Conservation (phyloP, 805 yeast genomes). For the Candida koratica region DNA sequence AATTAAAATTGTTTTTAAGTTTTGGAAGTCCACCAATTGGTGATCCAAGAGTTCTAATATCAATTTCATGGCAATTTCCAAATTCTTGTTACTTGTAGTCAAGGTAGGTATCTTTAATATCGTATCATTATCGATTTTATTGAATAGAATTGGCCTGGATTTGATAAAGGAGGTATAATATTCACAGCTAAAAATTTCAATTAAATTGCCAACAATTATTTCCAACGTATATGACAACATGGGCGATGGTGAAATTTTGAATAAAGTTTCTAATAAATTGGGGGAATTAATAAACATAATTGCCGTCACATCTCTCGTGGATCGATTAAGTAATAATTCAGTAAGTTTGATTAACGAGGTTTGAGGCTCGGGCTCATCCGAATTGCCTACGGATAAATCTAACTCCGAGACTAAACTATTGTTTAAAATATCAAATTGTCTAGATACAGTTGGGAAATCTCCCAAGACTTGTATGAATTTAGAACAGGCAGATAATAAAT, state of each 20-base stretch:
- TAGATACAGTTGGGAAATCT: not conserved
- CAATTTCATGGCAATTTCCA: constrained; percentile 15
- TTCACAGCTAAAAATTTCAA: constrained; percentile 3
- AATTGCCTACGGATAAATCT: not conserved
- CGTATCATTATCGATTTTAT: not conserved
- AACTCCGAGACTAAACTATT: not conserved
- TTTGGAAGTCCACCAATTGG: constrained; percentile 19
- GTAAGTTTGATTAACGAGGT: not conserved
- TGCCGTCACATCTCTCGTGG: not conserved
- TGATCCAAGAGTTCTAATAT: constrained; percentile 19
- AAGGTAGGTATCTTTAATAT: constrained; percentile 2
- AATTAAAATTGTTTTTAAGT: constrained; percentile 10
- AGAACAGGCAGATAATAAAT: not conserved
- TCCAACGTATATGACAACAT: not conserved
- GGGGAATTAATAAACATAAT: not conserved
- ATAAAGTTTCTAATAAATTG: not conserved
- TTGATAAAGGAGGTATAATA: not conserved
- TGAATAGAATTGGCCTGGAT: not conserved
- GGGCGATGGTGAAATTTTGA: not conserved
- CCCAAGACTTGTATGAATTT: not conserved
- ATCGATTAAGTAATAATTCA: constrained; percentile 1
- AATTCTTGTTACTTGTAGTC: constrained; percentile 10
- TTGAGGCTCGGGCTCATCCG: not conserved
- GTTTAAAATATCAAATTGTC: not conserved
- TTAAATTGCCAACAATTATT: not conserved